Conservation (phyloP, 2,329 filamentous ascomycete genomes). For the Colletotrichum karsti region DNA sequence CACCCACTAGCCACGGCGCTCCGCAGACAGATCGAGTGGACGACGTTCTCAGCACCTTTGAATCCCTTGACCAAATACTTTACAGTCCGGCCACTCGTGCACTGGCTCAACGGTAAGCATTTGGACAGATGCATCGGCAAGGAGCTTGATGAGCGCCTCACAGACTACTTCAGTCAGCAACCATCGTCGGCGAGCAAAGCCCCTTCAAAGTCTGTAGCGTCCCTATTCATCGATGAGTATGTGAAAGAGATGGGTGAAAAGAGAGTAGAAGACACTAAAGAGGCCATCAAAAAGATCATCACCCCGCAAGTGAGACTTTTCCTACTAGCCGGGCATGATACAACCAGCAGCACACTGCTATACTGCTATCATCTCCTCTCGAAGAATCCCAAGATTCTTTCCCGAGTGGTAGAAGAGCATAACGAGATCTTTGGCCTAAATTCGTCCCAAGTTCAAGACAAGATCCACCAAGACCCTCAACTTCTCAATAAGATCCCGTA, state of each 20-base stretch:
- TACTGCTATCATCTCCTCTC: slow-evolving; percentile 34
- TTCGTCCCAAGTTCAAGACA: slow-evolving; percentile 41
- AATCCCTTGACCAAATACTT: not conserved
- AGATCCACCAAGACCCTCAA: slow-evolving; percentile 50
- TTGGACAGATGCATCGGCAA: not conserved
- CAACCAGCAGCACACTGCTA: slow-evolving; percentile 38
- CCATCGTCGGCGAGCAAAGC: not conserved
- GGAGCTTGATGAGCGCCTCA: not conserved
- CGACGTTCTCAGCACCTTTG: not conserved
- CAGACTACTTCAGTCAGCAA: not conserved
- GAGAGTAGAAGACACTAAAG: not conserved
- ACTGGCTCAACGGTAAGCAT: slow-evolving; percentile 10
- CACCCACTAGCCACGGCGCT: slow-evolving; percentile 4
- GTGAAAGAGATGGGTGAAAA: not conserved
- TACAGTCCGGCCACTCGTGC: not conserved
- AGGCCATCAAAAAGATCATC: slow-evolving; percentile 21
- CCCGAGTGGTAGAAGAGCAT: slow-evolving; percentile 37
- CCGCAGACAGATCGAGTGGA: slow-evolving; percentile 9
- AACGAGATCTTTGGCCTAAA: slow-evolving; percentile 55
- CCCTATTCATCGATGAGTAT: slow-evolving; percentile 6
- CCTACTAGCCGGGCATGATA: slow-evolving; percentile 43
- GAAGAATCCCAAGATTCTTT: slow-evolving; percentile 33
- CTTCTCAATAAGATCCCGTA: slow-evolving; percentile 60
- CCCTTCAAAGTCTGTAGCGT: slow-evolving; percentile 7
- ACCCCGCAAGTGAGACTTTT: slow-evolving; percentile 40